phyloP scores from a whole-genome alignment of 2,329 filamentous ascomycete genomes.

The Penicillium oxalicum region DNA sequence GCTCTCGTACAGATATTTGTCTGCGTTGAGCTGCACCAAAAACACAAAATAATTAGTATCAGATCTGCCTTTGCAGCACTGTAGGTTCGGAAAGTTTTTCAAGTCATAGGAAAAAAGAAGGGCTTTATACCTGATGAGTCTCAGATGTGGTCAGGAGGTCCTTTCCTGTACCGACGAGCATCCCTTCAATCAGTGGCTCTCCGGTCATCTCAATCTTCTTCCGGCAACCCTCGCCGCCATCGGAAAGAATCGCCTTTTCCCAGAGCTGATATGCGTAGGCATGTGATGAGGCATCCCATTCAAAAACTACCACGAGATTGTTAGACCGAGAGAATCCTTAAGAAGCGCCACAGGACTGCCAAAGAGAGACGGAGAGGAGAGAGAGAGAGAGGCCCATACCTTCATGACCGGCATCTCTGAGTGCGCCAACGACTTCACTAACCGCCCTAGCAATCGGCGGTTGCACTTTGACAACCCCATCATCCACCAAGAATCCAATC shows the following conservation, averaged over 20 bases:
- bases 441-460: constrained; percentile 56
- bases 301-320: constrained; percentile 19
- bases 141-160: constrained; percentile 23
- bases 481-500: constrained; percentile 56
- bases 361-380: no score
- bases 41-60: neutral
- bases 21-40: constrained; percentile 18
- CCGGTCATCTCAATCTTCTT: constrained; percentile 25
- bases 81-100: neutral
- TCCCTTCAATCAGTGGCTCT: constrained; percentile 32
- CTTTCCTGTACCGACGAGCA: constrained; percentile 29
- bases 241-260: constrained; percentile 29
- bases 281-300: constrained; percentile 29
- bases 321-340: neutral
- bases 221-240: constrained; percentile 28
- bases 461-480: constrained; percentile 55
- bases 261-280: constrained; percentile 26
- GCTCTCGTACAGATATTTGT: constrained; percentile 26
- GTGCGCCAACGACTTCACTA: constrained; percentile 48
- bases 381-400: constrained; percentile 34
- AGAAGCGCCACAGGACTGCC: no score
- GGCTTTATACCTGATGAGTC: constrained; percentile 21
- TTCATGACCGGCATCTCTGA: constrained; percentile 50
- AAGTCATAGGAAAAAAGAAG: no score
- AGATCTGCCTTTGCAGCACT: no score